Evolutionary conservation across 208 protist species (phyloP).

Genomic region (Crithidia fasciculata): DNA sequence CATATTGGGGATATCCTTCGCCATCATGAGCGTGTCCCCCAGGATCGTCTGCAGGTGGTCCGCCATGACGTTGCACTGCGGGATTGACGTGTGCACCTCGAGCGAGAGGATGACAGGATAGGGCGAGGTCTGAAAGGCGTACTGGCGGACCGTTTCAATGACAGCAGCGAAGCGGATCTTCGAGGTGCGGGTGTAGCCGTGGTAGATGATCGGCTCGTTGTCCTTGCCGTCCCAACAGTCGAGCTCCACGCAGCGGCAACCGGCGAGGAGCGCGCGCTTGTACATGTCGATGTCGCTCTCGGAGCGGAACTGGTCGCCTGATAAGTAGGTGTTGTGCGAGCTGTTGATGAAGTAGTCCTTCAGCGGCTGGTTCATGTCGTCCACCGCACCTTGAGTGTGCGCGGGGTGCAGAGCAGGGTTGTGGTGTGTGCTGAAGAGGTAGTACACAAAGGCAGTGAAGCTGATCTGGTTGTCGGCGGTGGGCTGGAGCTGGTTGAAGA

Average conservation of each 20-base stretch:
- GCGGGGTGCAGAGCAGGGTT: constrained; percentile 46
- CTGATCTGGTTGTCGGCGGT: constrained; percentile 24
- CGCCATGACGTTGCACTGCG: constrained; percentile 75
- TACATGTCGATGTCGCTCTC: constrained; percentile 68
- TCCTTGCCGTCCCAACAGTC: constrained; percentile 85
- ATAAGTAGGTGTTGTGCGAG: constrained; percentile 97
- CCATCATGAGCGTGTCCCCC: constrained; percentile 52
- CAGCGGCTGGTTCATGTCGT: constrained; percentile 89
- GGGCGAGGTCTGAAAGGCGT: constrained; percentile 65
- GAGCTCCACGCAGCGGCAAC: constrained; percentile 85
- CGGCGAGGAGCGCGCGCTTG: constrained; percentile 55
- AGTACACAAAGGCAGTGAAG: constrained; percentile 43
- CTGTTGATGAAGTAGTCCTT: constrained; percentile 91
- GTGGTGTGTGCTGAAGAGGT: constrained; percentile 39
- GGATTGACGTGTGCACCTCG: constrained; percentile 71
- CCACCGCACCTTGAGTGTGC: constrained; percentile 23
- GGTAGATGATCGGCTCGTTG: constrained; percentile 79
- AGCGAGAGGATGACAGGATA: constrained; percentile 88
- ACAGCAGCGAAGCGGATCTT: constrained; percentile 71
- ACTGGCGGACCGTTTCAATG: constrained; percentile 60
- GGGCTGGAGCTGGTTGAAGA: constrained; percentile 36
- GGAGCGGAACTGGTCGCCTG: constrained; percentile 89
- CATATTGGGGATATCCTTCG: constrained; percentile 38
- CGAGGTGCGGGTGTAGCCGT: constrained; percentile 82
- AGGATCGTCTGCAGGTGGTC: constrained; percentile 57